phyloP scores from a whole-genome alignment of 2,329 filamentous ascomycete genomes.

The Aspergillus jensenii region DNA sequence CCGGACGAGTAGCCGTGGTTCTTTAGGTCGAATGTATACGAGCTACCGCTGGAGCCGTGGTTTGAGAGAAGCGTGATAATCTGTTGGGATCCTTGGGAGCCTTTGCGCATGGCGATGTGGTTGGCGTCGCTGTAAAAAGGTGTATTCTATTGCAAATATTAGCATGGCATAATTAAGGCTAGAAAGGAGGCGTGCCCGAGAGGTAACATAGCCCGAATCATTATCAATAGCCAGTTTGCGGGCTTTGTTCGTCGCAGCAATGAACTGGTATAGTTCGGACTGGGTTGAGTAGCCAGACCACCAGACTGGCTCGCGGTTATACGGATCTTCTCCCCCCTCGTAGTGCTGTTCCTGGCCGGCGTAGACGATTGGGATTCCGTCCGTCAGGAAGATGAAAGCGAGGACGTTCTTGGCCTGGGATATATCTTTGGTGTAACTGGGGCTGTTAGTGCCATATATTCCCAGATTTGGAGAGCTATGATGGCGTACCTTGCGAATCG shows the following conservation, averaged over 20 bases:
- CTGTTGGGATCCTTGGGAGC: conserved; percentile 43
- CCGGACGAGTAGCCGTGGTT: no score
- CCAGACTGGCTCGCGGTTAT: conserved; percentile 60
- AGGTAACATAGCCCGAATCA: conserved; percentile 42
- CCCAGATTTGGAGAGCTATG: conserved; percentile 26
- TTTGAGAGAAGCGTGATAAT: conserved; percentile 44
- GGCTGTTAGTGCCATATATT: conserved; percentile 35
- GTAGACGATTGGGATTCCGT: conserved; percentile 67
- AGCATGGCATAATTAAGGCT: not conserved
- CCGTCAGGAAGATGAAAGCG: conserved; percentile 57
- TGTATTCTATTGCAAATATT: conserved; percentile 27
- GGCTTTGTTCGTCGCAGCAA: conserved; percentile 51
- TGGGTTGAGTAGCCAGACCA: conserved; percentile 49
- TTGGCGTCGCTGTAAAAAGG: conserved; percentile 44
- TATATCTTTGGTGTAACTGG: conserved; percentile 25
- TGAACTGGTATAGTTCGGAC: conserved; percentile 51
- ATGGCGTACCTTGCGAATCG: conserved; percentile 46
- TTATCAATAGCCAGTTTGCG: conserved; percentile 45
- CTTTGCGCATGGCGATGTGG: conserved; percentile 46
- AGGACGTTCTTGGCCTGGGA: conserved; percentile 61
- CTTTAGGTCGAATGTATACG: conserved; percentile 25
- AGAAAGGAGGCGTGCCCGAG: conserved; percentile 25
- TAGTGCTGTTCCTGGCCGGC: conserved; percentile 68
- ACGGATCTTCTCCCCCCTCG: conserved; percentile 49
- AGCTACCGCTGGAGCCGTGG: conserved; percentile 34